Evolutionary conservation across 75 land plant species (phyloP), one percentile per base, ranked within the genome.

Genomic region (Larix kaempferi): DNA sequence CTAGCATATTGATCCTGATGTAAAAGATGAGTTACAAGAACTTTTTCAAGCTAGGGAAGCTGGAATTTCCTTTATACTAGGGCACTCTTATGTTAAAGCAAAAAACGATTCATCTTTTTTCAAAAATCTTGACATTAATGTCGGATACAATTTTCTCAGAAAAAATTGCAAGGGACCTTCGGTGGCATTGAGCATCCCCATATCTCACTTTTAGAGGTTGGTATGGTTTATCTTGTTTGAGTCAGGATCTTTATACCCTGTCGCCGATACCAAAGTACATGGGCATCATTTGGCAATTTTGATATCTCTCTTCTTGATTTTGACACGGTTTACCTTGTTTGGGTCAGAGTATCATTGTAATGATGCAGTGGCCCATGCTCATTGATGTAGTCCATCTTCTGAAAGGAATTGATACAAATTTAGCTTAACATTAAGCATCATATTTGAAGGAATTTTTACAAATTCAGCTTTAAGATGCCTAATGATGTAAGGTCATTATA

Each of bases 61-160:
- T 27, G 90, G 90, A 27, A 79, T 87, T 69, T 89, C 90, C 37
- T 88, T 77, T 75, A 86, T 88, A 26, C 13, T 86, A 35, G 90
- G 90, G 6, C 88, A 88, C 52, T 83, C 83, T 35, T 81, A 86
- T 58, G 81, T 88, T 27, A 80, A 74, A 58, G 90, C 90, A 22
- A 80, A 84, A 35, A 74, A 76, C 8, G 81, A 79, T 39, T 88
- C 90, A 4, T 73, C 83, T 65, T 78, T 71, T 14, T 2, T 86
- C 5, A 88, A 85, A 63, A 83, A 66, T 64, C 7, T 88, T 49
- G 90, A 75, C 21, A 88, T 88, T 21, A 56, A 86, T 75, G 33
- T 73, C 19, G 81, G 56, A 6, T 88, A 87, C 78, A 84, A 83
- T 61, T 88, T 88, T 64, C 76, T 88, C 39, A 86, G 85, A 64